Percentiles rank a stretch among this genome's conserved stretches.
Conservation (phyloP, 176 grass and related monocot species). For the Triticum dicoccoides region DNA sequence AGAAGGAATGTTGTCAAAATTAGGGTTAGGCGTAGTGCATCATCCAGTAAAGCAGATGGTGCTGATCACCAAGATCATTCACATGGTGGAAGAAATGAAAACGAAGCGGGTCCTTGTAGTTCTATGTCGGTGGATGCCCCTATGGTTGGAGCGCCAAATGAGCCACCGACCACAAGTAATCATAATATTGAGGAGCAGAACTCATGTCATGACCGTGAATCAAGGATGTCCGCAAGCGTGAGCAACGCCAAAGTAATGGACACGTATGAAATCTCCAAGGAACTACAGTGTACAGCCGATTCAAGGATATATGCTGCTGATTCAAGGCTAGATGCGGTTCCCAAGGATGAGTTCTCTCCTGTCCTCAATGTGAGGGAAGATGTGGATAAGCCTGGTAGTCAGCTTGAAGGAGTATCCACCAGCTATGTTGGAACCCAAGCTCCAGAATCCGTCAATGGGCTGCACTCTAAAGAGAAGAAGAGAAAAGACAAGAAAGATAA, state of each 20-base stretch:
- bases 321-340: slow-evolving; percentile 14
- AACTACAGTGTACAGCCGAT: slow-evolving; percentile 88
- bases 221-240: slow-evolving; percentile 82
- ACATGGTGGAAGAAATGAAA: slow-evolving; percentile 67
- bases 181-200: slow-evolving; percentile 64
- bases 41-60: slow-evolving; percentile 83
- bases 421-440: slow-evolving; percentile 47
- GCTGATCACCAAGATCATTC: slow-evolving; percentile 49
- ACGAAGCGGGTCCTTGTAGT: slow-evolving; percentile 78
- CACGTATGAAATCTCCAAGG: slow-evolving; percentile 61
- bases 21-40: slow-evolving; percentile 63
- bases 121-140: slow-evolving; percentile 96
- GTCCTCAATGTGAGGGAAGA: slow-evolving; percentile 22
- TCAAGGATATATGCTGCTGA: slow-evolving; percentile 37
- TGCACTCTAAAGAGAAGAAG: slow-evolving; percentile 55
- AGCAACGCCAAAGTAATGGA: slow-evolving; percentile 66
- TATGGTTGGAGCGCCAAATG: slow-evolving; percentile 48
- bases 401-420: slow-evolving; percentile 41
- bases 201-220: slow-evolving; percentile 68
- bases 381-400: slow-evolving; percentile 31
- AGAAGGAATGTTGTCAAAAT: slow-evolving; percentile 92
- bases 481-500: slow-evolving; percentile 84
- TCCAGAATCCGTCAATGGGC: slow-evolving; percentile 5
- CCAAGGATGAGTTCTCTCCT: slow-evolving; percentile 39
- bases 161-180: slow-evolving; percentile 57